These are phyloP conservation scores for Lentinula detonsa DNA, from an alignment of 768 basidiomycete species.

Conservation along the genomic window DNA sequence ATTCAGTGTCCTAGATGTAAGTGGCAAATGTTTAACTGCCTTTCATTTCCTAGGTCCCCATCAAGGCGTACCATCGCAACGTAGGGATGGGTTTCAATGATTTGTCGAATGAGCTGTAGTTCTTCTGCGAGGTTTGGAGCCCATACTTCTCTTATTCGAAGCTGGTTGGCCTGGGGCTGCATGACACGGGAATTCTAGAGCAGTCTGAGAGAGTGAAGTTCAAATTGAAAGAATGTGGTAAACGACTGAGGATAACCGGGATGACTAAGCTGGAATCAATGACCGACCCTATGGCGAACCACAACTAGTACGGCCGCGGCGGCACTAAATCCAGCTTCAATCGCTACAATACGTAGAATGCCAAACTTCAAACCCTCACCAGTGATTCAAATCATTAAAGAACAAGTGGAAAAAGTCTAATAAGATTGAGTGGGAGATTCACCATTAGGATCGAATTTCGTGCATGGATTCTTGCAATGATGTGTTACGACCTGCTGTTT, in stretches of 20 bases:
- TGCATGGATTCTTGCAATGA: no score
- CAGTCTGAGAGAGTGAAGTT: neutral
- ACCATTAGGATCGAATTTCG: no score
- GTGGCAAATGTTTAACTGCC: neutral
- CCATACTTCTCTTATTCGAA: constrained; percentile 95
- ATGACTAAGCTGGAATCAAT: neutral
- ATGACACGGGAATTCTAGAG: neutral
- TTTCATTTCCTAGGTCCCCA: neutral
- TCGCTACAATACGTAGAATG: no score
- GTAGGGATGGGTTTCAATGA: constrained; percentile 88
- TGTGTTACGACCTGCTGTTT: no score
- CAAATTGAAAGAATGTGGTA: neutral
- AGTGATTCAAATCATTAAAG: no score
- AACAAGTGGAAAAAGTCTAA: no score
- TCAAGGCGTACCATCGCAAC: constrained; percentile 72
- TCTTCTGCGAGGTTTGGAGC: constrained; percentile 87
- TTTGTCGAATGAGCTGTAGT: constrained; percentile 80
- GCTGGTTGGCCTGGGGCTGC: neutral
- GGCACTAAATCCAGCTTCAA: no score
- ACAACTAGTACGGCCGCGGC: no score
- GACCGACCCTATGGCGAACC: no score
- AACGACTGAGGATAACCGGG: neutral
- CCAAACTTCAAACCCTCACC: no score
- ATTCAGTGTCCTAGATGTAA: constrained; percentile 83
- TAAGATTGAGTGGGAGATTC: no score